Evolutionary conservation across 2,329 filamentous ascomycete species (phyloP), one percentile per base, ranked within the genome.

Genomic region (Aspergillus puulaauensis): DNA sequence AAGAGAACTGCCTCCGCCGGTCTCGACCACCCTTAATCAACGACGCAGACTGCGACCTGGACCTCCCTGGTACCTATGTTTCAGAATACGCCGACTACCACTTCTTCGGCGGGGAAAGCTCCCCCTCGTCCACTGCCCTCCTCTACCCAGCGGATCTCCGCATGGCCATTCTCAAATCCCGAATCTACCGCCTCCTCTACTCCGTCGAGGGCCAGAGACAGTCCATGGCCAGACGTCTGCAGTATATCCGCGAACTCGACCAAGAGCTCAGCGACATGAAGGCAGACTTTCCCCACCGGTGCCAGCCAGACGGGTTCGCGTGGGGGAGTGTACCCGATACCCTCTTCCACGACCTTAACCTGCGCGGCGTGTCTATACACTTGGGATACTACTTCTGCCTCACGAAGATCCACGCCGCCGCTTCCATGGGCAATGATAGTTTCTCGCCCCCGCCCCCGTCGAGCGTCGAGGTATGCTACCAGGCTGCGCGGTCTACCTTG

Each of bases 381-480:
- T 23, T 69, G 33, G 66, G 68, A 44, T 69, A 69, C 48, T 68
- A 67, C 23, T 63, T 63, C 23, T 68, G 65, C 37, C 46, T 69
- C 1, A 60, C 60, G 2, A 68, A 62, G 37, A 66, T 69, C 6
- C 66, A 68, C 24, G 66, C 60, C 3, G 62, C 66, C 6, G 52
- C 58, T 0, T 23, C 58, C 4, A 17, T 37, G 0, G 45, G 52
- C 1, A 51, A 50, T 5, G 33, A 27, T 14, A 50, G 27, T 11
- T 31, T 31, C 27, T 31, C 54, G 39, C 54, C 58, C 0, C 61
- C 63, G 8, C 58, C 66, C 0, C 46, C 62, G 3, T 68, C 67
- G 2, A 68, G 67, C n/a, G 56, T 63, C 3, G 65, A 67, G 27
- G 47, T 69, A 1, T 67, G 60, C 23, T 66, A 67, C 50, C 63